Evolutionary conservation across 2,329 filamentous ascomycete genomes (phyloP).

Genomic region (Domatiomyces globalis): DNA sequence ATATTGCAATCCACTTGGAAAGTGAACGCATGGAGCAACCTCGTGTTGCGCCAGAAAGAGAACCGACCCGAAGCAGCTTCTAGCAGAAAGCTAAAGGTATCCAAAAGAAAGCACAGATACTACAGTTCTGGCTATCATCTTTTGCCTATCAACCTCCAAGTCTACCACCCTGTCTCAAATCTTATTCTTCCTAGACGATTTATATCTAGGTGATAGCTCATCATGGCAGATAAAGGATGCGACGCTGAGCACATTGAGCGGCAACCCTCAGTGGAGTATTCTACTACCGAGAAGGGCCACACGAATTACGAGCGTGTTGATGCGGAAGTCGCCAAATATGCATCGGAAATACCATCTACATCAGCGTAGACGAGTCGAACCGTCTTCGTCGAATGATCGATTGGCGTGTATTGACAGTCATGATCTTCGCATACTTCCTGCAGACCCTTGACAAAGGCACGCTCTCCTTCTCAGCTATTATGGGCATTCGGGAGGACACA

Average conservation of each 20-base stretch:
- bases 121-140: neutral
- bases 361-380: conserved; percentile 43
- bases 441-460: conserved; percentile 37
- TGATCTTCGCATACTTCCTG: conserved; percentile 61
- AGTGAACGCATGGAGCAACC: too few relatives aligned
- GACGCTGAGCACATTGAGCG: conserved; percentile 31
- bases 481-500: conserved; percentile 33
- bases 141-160: too few relatives aligned
- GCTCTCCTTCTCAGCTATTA: conserved; percentile 29
- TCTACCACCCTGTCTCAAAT: neutral
- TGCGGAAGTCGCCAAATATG: conserved; percentile 57
- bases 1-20: too few relatives aligned
- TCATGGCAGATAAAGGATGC: conserved; percentile 20
- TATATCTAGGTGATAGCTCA: conserved; percentile 1
- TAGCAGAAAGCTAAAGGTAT: neutral
- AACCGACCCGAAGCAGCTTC: too few relatives aligned
- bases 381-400: conserved; percentile 53
- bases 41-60: too few relatives aligned
- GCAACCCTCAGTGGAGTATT: conserved; percentile 33
- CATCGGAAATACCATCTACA: conserved; percentile 41
- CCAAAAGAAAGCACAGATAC: neutral
- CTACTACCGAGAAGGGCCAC: conserved; percentile 35
- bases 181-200: conserved; percentile 1
- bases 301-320: conserved; percentile 50
- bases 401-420: conserved; percentile 51